Evolutionary conservation across 345 rosid species (phyloP).

Genomic region (Rhodamnia rubescens): DNA sequence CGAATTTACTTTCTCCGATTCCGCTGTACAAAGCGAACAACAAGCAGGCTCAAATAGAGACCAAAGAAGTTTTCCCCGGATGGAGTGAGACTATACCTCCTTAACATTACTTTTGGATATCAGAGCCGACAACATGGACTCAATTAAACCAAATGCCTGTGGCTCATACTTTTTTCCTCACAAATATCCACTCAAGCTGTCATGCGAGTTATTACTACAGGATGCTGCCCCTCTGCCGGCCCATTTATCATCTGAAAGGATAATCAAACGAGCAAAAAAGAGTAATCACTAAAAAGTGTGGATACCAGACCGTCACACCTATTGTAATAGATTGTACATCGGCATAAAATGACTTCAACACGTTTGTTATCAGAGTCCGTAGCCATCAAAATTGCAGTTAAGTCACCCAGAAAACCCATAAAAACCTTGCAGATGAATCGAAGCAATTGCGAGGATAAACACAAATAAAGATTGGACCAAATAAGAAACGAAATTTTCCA

Average conservation of each 20-base stretch:
- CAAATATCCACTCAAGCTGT: background rate
- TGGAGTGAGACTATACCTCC: background rate
- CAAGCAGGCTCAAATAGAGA: background rate
- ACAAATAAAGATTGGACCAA: background rate
- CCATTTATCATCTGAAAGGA: background rate
- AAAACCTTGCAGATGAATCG: background rate
- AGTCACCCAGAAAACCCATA: background rate
- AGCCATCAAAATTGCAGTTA: background rate
- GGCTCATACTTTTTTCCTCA: background rate
- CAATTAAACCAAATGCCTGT: background rate
- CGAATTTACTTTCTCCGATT: background rate
- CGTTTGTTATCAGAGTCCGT: background rate
- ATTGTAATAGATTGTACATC: background rate
- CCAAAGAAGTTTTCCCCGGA: background rate
- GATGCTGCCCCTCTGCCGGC: background rate
- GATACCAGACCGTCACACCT: background rate
- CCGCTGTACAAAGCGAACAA: slow-evolving; percentile 6
- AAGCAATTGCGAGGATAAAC: background rate
- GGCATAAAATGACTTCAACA: background rate
- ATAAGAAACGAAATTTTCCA: background rate
- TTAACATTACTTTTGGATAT: background rate
- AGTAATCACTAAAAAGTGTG: background rate
- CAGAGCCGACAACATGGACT: background rate
- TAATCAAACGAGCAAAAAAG: background rate
- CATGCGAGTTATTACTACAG: background rate